Conservation (phyloP, 345 rosid species). For the Pugionium dolabratum region DNA sequence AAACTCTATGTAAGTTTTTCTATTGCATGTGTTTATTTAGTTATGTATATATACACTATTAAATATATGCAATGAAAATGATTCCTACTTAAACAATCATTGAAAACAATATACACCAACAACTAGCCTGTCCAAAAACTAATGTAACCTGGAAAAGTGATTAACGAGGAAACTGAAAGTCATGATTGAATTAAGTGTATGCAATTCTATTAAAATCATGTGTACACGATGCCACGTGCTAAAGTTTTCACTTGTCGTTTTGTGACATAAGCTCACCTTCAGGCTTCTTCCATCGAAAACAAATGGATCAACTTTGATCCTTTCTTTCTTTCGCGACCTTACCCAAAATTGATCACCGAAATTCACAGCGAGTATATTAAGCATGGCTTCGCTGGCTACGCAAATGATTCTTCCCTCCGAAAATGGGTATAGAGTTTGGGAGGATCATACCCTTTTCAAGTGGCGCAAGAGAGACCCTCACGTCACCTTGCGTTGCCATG, state of each 20-base stretch:
- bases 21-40: slow-evolving; percentile 8
- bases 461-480: slow-evolving; percentile 93
- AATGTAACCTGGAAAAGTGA: no score
- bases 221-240: slow-evolving; percentile 32
- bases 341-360: slow-evolving; percentile 46
- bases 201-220: not conserved
- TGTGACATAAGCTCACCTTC: slow-evolving; percentile 21
- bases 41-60: not conserved
- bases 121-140: no score
- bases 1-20: slow-evolving; percentile 22
- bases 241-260: slow-evolving; percentile 29
- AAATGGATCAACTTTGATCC: slow-evolving; percentile 46
- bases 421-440: slow-evolving; percentile 68
- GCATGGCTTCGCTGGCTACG: slow-evolving; percentile 53
- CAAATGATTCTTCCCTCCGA: slow-evolving; percentile 56
- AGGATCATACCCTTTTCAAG: slow-evolving; percentile 77
- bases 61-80: not conserved
- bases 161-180: no score
- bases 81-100: no score
- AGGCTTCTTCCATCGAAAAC: not conserved
- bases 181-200: no score
- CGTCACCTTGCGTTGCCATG: slow-evolving; percentile 85
- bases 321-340: slow-evolving; percentile 48
- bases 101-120: no score
- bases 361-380: not conserved